These are phyloP conservation scores for Sporothrix globosa DNA, from an alignment of 2,329 filamentous ascomycete species.

Conservation along the genomic window DNA sequence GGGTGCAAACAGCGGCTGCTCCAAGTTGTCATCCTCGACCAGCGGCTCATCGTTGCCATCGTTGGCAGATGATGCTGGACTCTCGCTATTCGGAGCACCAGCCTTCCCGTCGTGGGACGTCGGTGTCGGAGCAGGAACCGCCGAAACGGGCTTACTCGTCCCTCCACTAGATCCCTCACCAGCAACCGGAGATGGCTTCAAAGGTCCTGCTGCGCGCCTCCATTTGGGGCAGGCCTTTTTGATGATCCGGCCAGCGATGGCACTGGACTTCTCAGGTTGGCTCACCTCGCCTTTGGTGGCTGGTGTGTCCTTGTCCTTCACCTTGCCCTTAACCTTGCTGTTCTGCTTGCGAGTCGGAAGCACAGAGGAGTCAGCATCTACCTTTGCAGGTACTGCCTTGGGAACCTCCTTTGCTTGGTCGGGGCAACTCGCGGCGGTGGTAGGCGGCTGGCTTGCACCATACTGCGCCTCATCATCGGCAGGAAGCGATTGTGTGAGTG, in stretches of 20 bases:
- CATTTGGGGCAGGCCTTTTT: background rate
- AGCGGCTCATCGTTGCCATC: background rate
- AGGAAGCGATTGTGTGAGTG: background rate
- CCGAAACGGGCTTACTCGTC: background rate
- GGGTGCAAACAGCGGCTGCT: background rate
- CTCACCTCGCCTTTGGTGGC: background rate
- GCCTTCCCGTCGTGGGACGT: background rate
- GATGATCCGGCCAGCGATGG: background rate
- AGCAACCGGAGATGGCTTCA: background rate
- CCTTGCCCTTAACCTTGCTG: background rate
- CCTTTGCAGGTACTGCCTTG: slow-evolving; percentile 1
- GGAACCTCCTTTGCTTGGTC: background rate
- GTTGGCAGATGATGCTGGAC: slow-evolving; percentile 6
- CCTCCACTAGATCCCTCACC: slow-evolving; percentile 4
- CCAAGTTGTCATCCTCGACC: background rate
- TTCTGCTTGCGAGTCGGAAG: slow-evolving; percentile 14
- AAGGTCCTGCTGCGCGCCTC: slow-evolving; percentile 9
- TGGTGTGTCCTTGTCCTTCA: slow-evolving; percentile 10
- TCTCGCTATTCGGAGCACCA: background rate
- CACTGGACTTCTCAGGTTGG: background rate
- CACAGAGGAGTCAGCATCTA: background rate
- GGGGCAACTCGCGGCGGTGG: background rate
- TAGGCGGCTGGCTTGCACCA: background rate
- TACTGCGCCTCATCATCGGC: background rate
- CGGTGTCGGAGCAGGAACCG: slow-evolving; percentile 3